Conservation (phyloP, 352 stramenopile species). For the Pythium scleroteichum region DNA sequence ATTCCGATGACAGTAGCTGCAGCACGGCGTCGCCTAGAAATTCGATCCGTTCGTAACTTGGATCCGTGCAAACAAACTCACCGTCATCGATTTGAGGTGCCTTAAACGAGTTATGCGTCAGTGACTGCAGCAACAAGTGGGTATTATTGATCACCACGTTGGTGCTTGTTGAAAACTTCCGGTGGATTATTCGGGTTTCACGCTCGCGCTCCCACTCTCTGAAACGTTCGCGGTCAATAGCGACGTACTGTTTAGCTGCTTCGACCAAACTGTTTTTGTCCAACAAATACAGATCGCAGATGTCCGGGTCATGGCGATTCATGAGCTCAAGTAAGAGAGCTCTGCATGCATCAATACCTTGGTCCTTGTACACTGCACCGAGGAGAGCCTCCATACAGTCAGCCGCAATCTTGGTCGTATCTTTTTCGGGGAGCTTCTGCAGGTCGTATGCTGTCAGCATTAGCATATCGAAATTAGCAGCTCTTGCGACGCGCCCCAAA, state of each 20-base stretch:
- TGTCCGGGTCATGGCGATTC: constrained; percentile 48
- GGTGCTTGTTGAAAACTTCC: constrained; percentile 50
- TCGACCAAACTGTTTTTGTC: constrained; percentile 53
- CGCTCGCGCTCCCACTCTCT: constrained; percentile 52
- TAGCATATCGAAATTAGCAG: constrained; percentile 72
- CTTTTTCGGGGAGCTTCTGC: constrained; percentile 44
- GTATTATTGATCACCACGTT: constrained; percentile 59
- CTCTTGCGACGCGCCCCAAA: constrained; percentile 74
- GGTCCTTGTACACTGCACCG: constrained; percentile 80
- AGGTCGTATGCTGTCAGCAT: constrained; percentile 76
- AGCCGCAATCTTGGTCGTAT: constrained; percentile 73
- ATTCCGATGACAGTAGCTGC: constrained; percentile 76
- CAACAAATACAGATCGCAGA: constrained; percentile 61
- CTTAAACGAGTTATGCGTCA: constrained; percentile 81
- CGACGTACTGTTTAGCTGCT: constrained; percentile 42
- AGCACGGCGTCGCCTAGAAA: constrained; percentile 85
- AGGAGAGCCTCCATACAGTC: constrained; percentile 85
- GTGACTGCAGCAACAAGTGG: constrained; percentile 75
- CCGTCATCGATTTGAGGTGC: constrained; percentile 64
- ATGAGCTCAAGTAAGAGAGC: constrained; percentile 67
- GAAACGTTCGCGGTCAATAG: constrained; percentile 54
- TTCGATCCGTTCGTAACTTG: constrained; percentile 83
- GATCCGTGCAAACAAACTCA: constrained; percentile 67
- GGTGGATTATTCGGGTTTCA: constrained; percentile 46
- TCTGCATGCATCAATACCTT: constrained; percentile 70